Evolutionary conservation across 2,329 filamentous ascomycete species (phyloP), one percentile per base, ranked within the genome.

Genomic region (Cercospora sojina): DNA sequence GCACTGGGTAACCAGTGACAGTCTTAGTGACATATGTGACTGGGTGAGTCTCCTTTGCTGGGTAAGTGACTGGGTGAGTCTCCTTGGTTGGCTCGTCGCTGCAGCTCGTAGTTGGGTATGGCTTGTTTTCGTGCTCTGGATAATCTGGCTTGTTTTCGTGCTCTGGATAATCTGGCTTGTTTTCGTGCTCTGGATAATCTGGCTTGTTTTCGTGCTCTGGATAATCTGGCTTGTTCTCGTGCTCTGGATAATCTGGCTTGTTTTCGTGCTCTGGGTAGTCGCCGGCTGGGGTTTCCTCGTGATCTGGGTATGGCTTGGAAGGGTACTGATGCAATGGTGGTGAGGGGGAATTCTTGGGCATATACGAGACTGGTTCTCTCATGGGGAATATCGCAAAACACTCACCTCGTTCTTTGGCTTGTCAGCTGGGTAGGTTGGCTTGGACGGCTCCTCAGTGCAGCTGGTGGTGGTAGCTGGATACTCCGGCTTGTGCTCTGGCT

Each of bases 71-170:
- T n/a, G 53, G 27, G 23, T 57, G n/a, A 13, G 59, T 61, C 59
- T 61, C 31, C 58, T 60, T n/a, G 29, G 59, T 20, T 51, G 59
- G 12, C 27, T 62, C 59, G 23, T 62, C 59, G 18, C 35, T 47
- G 59, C 59, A 62, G 59, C 38, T 62, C 43, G 35, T 62, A 25
- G 62, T 47, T 47, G 62, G 20, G 20, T 25, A 38, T 38, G 32
- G 32, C 32, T 38, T 38, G 32, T 38, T 13, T 13, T 38, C 32
- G 13, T 38, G 35, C 31, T 47, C 43, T 20, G 9, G 18, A 9
- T 20, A 12, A 3, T 47, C 43, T 47, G 43, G 41, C 41, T 47
- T 47, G n/a, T 47, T 47, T 9, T 47, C 43, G 32, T 38, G 32
- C 13, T 16, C 32, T 16, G 32, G 32, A 13, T 38, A 38, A 5